Evolutionary conservation across 306 rosid species (phyloP), one percentile per base, ranked within the genome.

Genomic region (Crataegus laevigata): DNA sequence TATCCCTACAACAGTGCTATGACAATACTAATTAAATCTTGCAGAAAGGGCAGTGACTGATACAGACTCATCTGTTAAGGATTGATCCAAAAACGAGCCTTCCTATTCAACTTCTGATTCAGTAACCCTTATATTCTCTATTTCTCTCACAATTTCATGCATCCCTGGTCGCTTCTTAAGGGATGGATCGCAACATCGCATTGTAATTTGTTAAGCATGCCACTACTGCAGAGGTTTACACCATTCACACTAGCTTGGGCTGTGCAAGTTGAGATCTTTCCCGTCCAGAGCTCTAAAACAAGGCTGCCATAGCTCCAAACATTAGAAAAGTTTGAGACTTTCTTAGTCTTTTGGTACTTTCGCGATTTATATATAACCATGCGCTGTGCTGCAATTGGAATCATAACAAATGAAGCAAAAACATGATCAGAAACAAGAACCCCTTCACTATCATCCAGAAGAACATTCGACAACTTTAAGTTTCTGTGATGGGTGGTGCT

Each of bases 261-360:
- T 0, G 97, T 61, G 54, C 74, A 73, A 1, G 66, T 47, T 25
- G 91, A 84, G 0, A 91, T 72, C 72, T 88, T 94, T 4, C 90
- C 97, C 0, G 97, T 91, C 75, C 91, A 40, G 30, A 94, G 92
- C 78, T 94, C 96, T 59, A 88, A 68, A 0, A 91, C 83, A 47
- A 91, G 85, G 78, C 85, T 85, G 2, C 98, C 98, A 32, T 87
- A 91, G 85, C 96, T 90, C 97, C 97, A 91, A 2, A 91, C 87
- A 73, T 94, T 91, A 3, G 97, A 87, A 68, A 86, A 82, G 42
- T 78, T 75, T 3, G 96, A 82, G 11, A 90, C 94, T 69, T 62
- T 88, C 66, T 73, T 90, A 6, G 82, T 13, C 14, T 51, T 52
- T 11, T 72, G 82, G 57, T 86, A 88, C 71, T 94, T 91, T 0